Evolutionary conservation across 345 rosid species (phyloP), one percentile per base, ranked within the genome.

Genomic region (Carallia brachiata): DNA sequence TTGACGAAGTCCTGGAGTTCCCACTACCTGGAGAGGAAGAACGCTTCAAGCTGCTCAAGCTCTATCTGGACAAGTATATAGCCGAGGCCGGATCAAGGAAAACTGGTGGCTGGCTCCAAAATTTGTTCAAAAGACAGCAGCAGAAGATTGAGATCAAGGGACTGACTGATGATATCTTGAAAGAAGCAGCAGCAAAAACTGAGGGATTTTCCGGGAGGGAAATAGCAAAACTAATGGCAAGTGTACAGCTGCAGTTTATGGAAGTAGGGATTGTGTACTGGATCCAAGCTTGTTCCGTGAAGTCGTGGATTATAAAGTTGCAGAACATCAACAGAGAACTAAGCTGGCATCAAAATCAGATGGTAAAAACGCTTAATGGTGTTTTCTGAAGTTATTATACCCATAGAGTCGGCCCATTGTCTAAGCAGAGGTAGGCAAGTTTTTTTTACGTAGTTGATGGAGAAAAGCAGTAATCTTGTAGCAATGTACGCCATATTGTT

Each of bases 181-280:
- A 76, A 75, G 97, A 95, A 81, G 97, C 97, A 4, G 97, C 97
- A 2, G 85, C 86, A 3, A 95, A 87, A 83, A 92, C 89, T 0
- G 86, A 86, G 58, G 97, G 97, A 65, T 95, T 92, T 79, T 91
- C 96, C 2, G 97, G 97, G 57, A 86, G 99, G 68, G 93, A 95
- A 75, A 90, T 92, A 7, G 97, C 97, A 1, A 92, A 95, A 74
- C 67, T 95, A 73, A 90, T 95, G 97, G 97, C 97, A 2, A 71
- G 97, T 18, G 89, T 95, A 50, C 99, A 95, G 97, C 97, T 61
- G 93, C 96, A 44, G 97, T 92, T 27, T 92, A 95, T 65, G 97
- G 99, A 68, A 95, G 97, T 52, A 81, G 80, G 65, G 72, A 88
- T 31, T 95, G 97, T 68, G 75, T 82, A 70, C 93, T 92, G 27